phyloP scores from a whole-genome alignment of 2,329 filamentous ascomycete species.

The Mycosphaerella arachidis region DNA sequence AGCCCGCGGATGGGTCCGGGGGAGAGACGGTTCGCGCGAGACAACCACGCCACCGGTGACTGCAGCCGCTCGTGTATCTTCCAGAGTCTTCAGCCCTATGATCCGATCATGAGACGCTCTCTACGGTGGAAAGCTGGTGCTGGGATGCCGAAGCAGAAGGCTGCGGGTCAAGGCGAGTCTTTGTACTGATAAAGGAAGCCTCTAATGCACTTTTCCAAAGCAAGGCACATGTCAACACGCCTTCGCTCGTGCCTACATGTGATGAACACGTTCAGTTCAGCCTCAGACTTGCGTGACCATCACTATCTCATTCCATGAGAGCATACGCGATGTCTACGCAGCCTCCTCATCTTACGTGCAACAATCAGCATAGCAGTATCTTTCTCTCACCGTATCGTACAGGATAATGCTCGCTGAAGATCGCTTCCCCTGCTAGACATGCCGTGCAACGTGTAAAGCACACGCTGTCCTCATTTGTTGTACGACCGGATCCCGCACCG shows the following conservation, averaged over 20 bases:
- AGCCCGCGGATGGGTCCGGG: neutral
- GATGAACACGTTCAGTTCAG: neutral
- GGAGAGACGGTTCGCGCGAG: neutral
- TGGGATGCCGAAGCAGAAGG: neutral
- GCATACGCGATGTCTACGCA: neutral
- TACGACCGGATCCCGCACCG: neutral
- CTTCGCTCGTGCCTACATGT: neutral
- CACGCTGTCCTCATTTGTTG: neutral
- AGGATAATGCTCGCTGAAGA: neutral
- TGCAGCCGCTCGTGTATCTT: neutral
- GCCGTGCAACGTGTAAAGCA: constrained; percentile 4
- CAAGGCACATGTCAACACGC: neutral
- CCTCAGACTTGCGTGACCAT: neutral
- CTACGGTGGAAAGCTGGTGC: neutral
- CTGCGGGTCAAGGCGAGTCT: neutral
- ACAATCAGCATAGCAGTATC: neutral
- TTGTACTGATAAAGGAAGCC: neutral
- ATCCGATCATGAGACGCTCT: neutral
- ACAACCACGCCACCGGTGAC: constrained; percentile 5
- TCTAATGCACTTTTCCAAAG: neutral
- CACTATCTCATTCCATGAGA: neutral
- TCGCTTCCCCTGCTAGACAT: neutral
- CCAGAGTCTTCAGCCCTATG: constrained; percentile 5
- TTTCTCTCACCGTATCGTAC: neutral
- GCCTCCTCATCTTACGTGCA: neutral